These are phyloP conservation scores for Yamadazyma jaroonii DNA, from an alignment of 1,139 yeast genomes.

Conservation along the genomic window DNA sequence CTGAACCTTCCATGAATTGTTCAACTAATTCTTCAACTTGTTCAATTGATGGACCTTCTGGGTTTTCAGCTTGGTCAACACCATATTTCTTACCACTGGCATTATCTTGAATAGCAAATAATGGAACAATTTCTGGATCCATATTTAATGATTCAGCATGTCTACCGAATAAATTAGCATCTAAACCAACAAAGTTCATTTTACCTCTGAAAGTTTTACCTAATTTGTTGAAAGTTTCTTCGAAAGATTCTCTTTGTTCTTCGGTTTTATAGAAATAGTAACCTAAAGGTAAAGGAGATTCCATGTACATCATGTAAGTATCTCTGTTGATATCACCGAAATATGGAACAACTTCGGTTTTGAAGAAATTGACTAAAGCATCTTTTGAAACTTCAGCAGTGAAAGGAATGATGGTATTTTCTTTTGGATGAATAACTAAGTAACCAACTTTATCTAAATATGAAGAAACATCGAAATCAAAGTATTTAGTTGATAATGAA, in stretches of 20 bases:
- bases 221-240: slow-evolving; percentile 52
- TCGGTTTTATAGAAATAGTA: slow-evolving; percentile 78
- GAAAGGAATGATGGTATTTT: slow-evolving; percentile 30
- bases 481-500: slow-evolving; percentile 22
- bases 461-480: slow-evolving; percentile 19
- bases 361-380: slow-evolving; percentile 53
- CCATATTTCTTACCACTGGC: slow-evolving; percentile 72
- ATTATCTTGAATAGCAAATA: slow-evolving; percentile 83
- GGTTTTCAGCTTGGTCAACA: slow-evolving; percentile 44
- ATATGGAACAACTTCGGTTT: slow-evolving; percentile 73
- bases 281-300: slow-evolving; percentile 73
- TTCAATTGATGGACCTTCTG: slow-evolving; percentile 35
- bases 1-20: slow-evolving; percentile 60
- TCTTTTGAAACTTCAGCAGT: slow-evolving; percentile 22
- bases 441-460: slow-evolving; percentile 26
- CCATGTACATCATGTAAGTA: slow-evolving; percentile 74
- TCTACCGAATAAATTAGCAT: slow-evolving; percentile 76
- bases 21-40: slow-evolving; percentile 60
- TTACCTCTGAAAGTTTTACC: slow-evolving; percentile 79
- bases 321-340: slow-evolving; percentile 89
- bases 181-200: slow-evolving; percentile 84
- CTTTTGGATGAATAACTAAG: slow-evolving; percentile 38
- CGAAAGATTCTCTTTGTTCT: slow-evolving; percentile 62
- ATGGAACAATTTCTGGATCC: slow-evolving; percentile 79
- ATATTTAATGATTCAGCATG: slow-evolving; percentile 89